phyloP scores from a whole-genome alignment of 2,329 filamentous ascomycete species.

The Nannizziopsis barbatae region DNA sequence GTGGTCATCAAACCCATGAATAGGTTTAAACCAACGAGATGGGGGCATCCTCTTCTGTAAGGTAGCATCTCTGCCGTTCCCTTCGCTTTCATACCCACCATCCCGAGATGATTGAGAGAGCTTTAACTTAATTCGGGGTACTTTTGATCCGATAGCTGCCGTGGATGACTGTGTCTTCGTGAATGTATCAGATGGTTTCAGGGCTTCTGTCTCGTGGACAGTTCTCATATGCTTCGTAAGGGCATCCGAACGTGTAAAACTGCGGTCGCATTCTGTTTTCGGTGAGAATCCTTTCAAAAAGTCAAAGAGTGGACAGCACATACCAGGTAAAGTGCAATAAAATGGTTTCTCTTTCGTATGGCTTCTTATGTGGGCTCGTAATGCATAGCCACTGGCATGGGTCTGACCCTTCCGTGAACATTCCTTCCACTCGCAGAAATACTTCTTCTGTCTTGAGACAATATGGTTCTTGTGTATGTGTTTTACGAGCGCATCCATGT shows the following conservation, averaged over 20 bases:
- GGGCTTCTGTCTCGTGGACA: constrained; percentile 89
- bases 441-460: constrained; percentile 85
- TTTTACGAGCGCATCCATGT: constrained; percentile 71
- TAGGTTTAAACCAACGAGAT: constrained; percentile 29
- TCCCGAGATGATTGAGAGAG: constrained; percentile 29
- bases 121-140: constrained; percentile 35
- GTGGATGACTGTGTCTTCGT: constrained; percentile 27
- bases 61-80: constrained; percentile 19
- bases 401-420: constrained; percentile 79
- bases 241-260: constrained; percentile 90
- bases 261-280: constrained; percentile 76
- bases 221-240: constrained; percentile 98
- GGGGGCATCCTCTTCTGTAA: constrained; percentile 26
- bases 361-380: constrained; percentile 95
- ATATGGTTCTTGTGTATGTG: constrained; percentile 92
- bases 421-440: constrained; percentile 95
- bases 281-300: neutral
- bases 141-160: constrained; percentile 23
- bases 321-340: constrained; percentile 89
- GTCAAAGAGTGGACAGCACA: constrained; percentile 18
- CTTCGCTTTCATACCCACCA: constrained; percentile 13
- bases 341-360: constrained; percentile 98
- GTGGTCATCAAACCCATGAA: constrained; percentile 35
- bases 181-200: constrained; percentile 53
- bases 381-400: constrained; percentile 87